Base-by-base conservation (phyloP, 192 early-diverging fungal genomes). In the Coemansia sp. region DNA sequence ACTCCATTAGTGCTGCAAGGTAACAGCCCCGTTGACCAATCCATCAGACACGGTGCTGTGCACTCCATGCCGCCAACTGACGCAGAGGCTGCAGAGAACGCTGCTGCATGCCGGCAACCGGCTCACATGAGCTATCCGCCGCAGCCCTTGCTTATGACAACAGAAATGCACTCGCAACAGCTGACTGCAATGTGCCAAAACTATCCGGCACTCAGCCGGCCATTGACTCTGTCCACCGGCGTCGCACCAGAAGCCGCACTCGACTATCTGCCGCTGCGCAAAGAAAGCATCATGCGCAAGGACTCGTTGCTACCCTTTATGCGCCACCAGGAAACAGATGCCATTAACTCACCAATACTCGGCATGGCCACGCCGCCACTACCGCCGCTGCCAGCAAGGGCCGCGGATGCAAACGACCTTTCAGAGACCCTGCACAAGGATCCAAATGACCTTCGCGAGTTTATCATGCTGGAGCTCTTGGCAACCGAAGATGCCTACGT, bases 401-500 rank as follows among this genome's bases (percentile, higher is more conserved):
- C 26, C 1, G 8, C 20, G 1, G 38, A 29, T 26, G 10, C 50
- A 24, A 27, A 4, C 30, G 30, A 19, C 8, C 46, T 32, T 44
- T 24, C 26, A 24, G 19, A 47, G 7, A 20, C 8, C 28, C n/a
- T 33, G 45, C 22, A 14, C 14, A 9, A 15, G 29, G 10, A 27
- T 15, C 22, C 28, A 35, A 35, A 22, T 17, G 50, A 58, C 22
- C 77, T 66, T 45, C 55, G 71, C 11, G 51, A 53, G 1, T 72
- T 73, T 32, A 70, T 77, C 3, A 42, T 82, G 15, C 52, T 37
- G 11, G 81, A 80, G 35, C 57, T 82, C 17, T 40, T 70, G 39
- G 39, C 59, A 22, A 79, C 80, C 4, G 80, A 82, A 25, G 55
- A 67, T 35, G 59, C 55, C 9, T 82, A 76, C 38, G 75, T 82